Evolutionary conservation across 495 filamentous ascomycete genomes (phyloP).

Genomic region (Daldinia caldariorum): DNA sequence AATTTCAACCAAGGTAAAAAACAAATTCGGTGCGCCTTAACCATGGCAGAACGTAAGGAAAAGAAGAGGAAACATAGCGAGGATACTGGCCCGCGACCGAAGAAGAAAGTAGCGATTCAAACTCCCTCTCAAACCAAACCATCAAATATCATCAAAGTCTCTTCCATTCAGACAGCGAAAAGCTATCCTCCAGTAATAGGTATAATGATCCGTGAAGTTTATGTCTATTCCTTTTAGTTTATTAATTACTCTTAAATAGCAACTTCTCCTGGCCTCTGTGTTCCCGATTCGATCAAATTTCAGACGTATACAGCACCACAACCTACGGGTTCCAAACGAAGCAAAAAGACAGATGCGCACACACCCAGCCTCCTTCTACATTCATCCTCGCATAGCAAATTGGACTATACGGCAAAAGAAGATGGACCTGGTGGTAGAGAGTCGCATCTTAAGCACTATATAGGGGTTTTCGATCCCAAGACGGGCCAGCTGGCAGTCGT

Average conservation of each 20-base stretch:
- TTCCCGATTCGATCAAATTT: slow-evolving; percentile 66
- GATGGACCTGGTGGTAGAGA: slow-evolving; percentile 69
- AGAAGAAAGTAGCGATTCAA: slow-evolving; percentile 71
- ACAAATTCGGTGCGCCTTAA: slow-evolving; percentile 31
- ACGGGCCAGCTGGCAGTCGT: slow-evolving; percentile 77
- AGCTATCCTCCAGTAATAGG: slow-evolving; percentile 73
- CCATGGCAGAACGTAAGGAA: slow-evolving; percentile 65
- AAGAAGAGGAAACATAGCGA: slow-evolving; percentile 79
- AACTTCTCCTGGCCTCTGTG: slow-evolving; percentile 71
- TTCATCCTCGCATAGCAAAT: slow-evolving; percentile 75
- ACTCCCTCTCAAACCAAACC: slow-evolving; percentile 53
- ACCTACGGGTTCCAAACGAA: slow-evolving; percentile 50
- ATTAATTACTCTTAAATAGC: slow-evolving; percentile 55
- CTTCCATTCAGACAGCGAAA: slow-evolving; percentile 65
- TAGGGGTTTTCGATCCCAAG: slow-evolving; percentile 83
- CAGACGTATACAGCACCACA: slow-evolving; percentile 69
- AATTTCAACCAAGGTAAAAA: not conserved
- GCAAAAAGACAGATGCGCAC: slow-evolving; percentile 56
- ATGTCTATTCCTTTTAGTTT: slow-evolving; percentile 1
- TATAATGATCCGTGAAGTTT: slow-evolving; percentile 45
- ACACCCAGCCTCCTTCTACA: slow-evolving; percentile 74
- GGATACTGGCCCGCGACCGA: slow-evolving; percentile 58
- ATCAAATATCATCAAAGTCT: slow-evolving; percentile 60
- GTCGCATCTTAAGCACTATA: slow-evolving; percentile 79
- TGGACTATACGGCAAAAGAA: slow-evolving; percentile 86